These are phyloP conservation scores for Globisporangium emineosum DNA, from an alignment of 352 stramenopile genomes.

Conservation along the genomic window DNA sequence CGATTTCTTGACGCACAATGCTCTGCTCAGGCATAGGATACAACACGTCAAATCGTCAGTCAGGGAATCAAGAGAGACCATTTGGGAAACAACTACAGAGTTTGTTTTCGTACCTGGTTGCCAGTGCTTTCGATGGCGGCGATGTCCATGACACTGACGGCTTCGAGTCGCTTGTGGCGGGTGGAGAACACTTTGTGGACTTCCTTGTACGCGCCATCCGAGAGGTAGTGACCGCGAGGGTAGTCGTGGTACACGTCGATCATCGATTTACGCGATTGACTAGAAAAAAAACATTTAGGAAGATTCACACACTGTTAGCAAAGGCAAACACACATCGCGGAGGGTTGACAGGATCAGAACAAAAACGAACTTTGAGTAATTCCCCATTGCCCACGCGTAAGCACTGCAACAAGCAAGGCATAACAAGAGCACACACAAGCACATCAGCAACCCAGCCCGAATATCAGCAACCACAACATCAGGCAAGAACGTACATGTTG, in stretches of 20 bases:
- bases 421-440: neutral
- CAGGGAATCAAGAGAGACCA: neutral
- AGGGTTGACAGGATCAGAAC: neutral
- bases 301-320: neutral
- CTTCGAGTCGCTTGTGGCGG: constrained; percentile 56
- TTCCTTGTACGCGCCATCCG: constrained; percentile 85
- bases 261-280: constrained; percentile 28
- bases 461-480: neutral
- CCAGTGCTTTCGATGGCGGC: constrained; percentile 78
- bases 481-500: constrained; percentile 34
- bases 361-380: constrained; percentile 46
- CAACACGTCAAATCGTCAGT: neutral
- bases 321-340: neutral
- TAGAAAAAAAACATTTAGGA: neutral
- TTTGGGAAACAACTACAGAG: neutral
- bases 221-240: constrained; percentile 72
- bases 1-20: constrained; percentile 92
- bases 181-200: constrained; percentile 85
- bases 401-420: constrained; percentile 24
- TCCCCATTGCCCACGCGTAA: constrained; percentile 48
- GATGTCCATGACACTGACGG: constrained; percentile 92
- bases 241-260: constrained; percentile 44
- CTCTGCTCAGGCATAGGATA: constrained; percentile 26
- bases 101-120: constrained; percentile 84
- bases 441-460: neutral